Conservation (phyloP, 306 rosid genomes). For the Oemleria cerasiformis region DNA sequence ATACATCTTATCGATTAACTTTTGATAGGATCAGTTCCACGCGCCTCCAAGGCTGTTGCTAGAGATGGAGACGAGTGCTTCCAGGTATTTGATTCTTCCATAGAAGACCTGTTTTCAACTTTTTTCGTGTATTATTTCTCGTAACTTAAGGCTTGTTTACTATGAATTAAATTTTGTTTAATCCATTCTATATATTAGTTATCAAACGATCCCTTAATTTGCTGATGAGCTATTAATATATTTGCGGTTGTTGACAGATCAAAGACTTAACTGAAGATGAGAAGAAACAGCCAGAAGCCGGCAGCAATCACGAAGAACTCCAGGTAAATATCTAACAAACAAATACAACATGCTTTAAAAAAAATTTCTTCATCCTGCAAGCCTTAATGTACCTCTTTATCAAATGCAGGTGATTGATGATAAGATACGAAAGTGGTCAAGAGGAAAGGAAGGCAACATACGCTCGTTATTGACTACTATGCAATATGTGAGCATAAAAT, state of each 20-base stretch:
- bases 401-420: slow-evolving; percentile 58
- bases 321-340: slow-evolving; percentile 43
- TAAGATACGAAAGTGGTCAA: slow-evolving; percentile 80
- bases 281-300: slow-evolving; percentile 33
- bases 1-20: slow-evolving; percentile 25
- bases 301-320: slow-evolving; percentile 41
- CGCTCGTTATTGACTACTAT: slow-evolving; percentile 88
- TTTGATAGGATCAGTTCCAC: slow-evolving; percentile 42
- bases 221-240: slow-evolving; percentile 25
- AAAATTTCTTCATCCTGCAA: not conserved
- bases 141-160: not conserved
- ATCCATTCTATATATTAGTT: not conserved
- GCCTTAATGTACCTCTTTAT: slow-evolving; percentile 15
- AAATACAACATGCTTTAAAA: not conserved
- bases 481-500: slow-evolving; percentile 60
- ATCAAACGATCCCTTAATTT: not conserved
- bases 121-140: not conserved
- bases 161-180: not conserved
- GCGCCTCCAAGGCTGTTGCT: slow-evolving; percentile 29
- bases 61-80: slow-evolving; percentile 51
- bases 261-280: slow-evolving; percentile 57
- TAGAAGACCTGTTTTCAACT: not conserved
- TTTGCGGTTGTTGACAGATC: slow-evolving; percentile 38
- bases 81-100: slow-evolving; percentile 42
- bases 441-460: slow-evolving; percentile 86